Evolutionary conservation across 2,329 filamentous ascomycete genomes (phyloP).

Genomic region (Mycocentrospora acerina): DNA sequence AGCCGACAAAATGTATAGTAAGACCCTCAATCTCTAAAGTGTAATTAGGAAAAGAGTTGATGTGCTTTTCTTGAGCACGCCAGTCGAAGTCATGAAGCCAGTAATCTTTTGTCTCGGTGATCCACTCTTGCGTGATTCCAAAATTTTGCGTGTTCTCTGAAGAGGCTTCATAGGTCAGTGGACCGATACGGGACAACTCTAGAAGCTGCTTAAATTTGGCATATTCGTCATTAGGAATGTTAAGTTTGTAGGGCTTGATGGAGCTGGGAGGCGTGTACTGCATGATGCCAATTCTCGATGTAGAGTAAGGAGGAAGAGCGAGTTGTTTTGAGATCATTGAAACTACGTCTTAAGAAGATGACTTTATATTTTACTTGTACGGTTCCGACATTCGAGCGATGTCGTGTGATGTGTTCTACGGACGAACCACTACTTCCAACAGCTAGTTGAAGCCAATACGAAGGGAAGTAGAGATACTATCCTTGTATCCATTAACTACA

Average conservation of each 20-base stretch:
- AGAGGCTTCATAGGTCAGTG: slow-evolving; percentile 29
- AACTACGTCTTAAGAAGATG: too few relatives aligned
- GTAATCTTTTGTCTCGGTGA: slow-evolving; percentile 38
- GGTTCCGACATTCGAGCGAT: too few relatives aligned
- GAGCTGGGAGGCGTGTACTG: slow-evolving; percentile 33
- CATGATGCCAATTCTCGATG: too few relatives aligned
- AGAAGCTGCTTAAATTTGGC: slow-evolving; percentile 41
- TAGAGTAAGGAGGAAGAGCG: too few relatives aligned
- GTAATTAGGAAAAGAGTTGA: slow-evolving; percentile 58
- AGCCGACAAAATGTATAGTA: slow-evolving; percentile 56
- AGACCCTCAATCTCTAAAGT: slow-evolving; percentile 47
- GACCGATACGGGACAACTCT: slow-evolving; percentile 35
- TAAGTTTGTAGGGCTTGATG: slow-evolving; percentile 36
- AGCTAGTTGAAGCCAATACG: too few relatives aligned
- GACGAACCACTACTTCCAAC: too few relatives aligned
- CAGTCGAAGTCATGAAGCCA: slow-evolving; percentile 43
- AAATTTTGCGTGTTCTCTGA: slow-evolving; percentile 28
- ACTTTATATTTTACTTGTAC: too few relatives aligned
- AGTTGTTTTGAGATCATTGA: too few relatives aligned
- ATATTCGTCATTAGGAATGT: slow-evolving; percentile 33
- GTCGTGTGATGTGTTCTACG: too few relatives aligned
- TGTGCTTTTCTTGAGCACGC: slow-evolving; percentile 42
- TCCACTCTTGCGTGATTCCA: slow-evolving; percentile 38
- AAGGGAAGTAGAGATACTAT: too few relatives aligned
- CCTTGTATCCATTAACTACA: too few relatives aligned